Base-by-base conservation (phyloP, 2,329 filamentous ascomycete species). In the Aspergillus alliaceus region DNA sequence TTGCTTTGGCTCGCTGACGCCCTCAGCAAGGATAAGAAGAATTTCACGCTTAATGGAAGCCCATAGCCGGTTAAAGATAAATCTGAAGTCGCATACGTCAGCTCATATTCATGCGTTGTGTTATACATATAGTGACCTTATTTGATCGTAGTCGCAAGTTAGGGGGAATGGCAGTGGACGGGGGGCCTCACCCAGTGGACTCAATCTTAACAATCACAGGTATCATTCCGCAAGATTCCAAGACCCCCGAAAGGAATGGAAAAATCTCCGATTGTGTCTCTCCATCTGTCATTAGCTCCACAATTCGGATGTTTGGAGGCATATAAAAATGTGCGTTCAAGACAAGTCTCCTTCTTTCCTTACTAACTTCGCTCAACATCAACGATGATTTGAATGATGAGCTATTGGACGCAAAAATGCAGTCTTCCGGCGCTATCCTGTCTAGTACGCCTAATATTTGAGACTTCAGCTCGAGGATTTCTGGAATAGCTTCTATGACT, bases 61-160 rank as follows among this genome's bases (percentile, higher is more conserved):
- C 82, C 82, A 85, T 0, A 85, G 66, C 0, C 82, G 78, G 54
- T 85, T 84, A 63, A 83, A 82, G 34, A 85, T 80, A 59, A 84
- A 80, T 0, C 20, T 24, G n/a, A n/a, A n/a, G n/a, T n/a, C n/a
- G n/a, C n/a, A n/a, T n/a, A n/a, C n/a, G n/a, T n/a, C n/a, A n/a
- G n/a, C n/a, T n/a, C n/a, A n/a, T n/a, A n/a, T n/a, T n/a, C n/a
- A n/a, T n/a, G n/a, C n/a, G n/a, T n/a, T n/a, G n/a, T n/a, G n/a
- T n/a, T n/a, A n/a, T n/a, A n/a, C n/a, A n/a, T n/a, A n/a, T n/a
- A n/a, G n/a, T n/a, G n/a, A n/a, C n/a, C n/a, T n/a, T n/a, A n/a
- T n/a, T n/a, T n/a, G n/a, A n/a, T n/a, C n/a, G n/a, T n/a, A n/a
- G n/a, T n/a, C n/a, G n/a, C n/a, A n/a, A n/a, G n/a, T n/a, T n/a